Conservation (phyloP, 257 asterid species). For the Salvia miltiorrhiza region DNA sequence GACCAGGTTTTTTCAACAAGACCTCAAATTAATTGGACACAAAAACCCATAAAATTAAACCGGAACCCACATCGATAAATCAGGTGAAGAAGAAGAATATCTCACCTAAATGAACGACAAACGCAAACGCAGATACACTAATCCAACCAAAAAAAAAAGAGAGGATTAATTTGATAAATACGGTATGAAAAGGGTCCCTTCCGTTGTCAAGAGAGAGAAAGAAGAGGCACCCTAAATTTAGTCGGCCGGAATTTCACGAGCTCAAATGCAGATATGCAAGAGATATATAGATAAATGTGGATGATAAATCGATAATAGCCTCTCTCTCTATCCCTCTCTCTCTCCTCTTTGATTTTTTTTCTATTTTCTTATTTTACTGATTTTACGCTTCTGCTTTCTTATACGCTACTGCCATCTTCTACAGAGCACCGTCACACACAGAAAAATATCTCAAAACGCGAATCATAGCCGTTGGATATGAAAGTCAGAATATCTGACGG, state of each 20-base stretch:
- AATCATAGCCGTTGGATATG: constrained; percentile 4
- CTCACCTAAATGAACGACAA: constrained; percentile 18
- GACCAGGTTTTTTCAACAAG: not conserved
- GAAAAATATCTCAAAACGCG: not conserved
- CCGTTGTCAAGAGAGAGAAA: constrained; percentile 15
- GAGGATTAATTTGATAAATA: not conserved
- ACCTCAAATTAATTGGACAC: constrained; percentile 3
- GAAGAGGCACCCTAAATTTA: constrained; percentile 23
- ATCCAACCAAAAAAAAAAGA: not conserved
- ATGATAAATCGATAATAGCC: constrained; percentile 23
- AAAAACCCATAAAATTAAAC: not conserved
- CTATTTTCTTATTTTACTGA: not conserved
- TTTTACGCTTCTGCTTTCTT: constrained; percentile 3
- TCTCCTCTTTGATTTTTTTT: not conserved
- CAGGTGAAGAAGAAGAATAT: constrained; percentile 4
- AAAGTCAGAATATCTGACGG: not conserved
- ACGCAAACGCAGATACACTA: constrained; percentile 5
- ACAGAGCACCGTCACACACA: constrained; percentile 23
- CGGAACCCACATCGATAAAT: constrained; percentile 15
- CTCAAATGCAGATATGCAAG: constrained; percentile 17
- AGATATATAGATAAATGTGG: constrained; percentile 31
- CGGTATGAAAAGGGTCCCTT: constrained; percentile 11
- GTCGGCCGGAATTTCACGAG: constrained; percentile 31
- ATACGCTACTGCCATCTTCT: constrained; percentile 5
- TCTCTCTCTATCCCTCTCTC: not conserved